Conservation (phyloP, 2,329 filamentous ascomycete species). For the Ceratocystis papillata region DNA sequence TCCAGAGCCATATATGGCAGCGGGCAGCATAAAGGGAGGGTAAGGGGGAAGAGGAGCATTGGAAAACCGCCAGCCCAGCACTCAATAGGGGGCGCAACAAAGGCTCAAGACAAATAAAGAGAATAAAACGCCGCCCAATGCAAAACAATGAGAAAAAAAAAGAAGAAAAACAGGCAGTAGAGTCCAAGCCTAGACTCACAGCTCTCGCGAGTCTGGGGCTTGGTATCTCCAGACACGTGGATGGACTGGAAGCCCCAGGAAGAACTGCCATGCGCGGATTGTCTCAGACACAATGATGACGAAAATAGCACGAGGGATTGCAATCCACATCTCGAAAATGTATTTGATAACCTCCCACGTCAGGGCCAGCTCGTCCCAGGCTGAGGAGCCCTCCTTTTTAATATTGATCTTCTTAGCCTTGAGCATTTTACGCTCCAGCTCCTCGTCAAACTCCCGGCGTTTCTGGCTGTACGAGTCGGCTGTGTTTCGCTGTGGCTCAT, state of each 20-base stretch:
- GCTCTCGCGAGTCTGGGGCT: conserved; percentile 39
- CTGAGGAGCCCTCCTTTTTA: conserved; percentile 32
- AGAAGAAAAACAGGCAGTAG: neutral
- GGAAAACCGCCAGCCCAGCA: neutral
- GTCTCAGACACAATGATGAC: conserved; percentile 38
- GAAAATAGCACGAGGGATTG: conserved; percentile 41
- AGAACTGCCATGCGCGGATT: conserved; percentile 40
- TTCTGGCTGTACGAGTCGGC: neutral
- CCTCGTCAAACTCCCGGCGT: conserved; percentile 28
- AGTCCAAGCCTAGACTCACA: conserved; percentile 31
- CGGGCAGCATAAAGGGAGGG: too few relatives aligned
- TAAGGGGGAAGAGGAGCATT: neutral
- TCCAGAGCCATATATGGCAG: neutral
- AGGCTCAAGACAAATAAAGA: conserved; percentile 9
- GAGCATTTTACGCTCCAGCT: conserved; percentile 28
- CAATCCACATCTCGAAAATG: conserved; percentile 48
- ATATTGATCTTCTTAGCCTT: conserved; percentile 32
- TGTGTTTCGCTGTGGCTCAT: conserved; percentile 26
- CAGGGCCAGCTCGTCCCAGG: conserved; percentile 29
- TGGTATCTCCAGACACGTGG: conserved; percentile 40
- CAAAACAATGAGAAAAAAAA: neutral
- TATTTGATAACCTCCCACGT: conserved; percentile 27
- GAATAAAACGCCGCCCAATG: conserved; percentile 14
- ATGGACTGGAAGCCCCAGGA: conserved; percentile 42
- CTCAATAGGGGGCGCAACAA: neutral